Evolutionary conservation across 1,284 basidiomycete genomes (phyloP).

Genomic region (Ceratobasidium sp.): DNA sequence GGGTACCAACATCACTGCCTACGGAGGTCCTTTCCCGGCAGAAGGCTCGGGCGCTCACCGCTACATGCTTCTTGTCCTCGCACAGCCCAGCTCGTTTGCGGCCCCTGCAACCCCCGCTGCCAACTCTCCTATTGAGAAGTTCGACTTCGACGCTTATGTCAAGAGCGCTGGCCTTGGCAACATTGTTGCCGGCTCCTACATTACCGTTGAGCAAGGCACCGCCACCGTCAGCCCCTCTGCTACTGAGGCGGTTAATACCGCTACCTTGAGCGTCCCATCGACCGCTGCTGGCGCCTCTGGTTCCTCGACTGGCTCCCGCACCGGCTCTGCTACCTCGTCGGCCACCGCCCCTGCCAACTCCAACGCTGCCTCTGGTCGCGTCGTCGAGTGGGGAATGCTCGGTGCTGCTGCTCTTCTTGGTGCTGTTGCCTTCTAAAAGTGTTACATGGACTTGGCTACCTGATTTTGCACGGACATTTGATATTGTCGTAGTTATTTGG

Average conservation of each 20-base stretch:
- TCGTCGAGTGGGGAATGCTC: conserved; percentile 36
- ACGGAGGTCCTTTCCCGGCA: conserved; percentile 75
- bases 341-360: conserved; percentile 50
- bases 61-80: conserved; percentile 49
- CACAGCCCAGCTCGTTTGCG: conserved; percentile 40
- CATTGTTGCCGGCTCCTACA: conserved; percentile 72
- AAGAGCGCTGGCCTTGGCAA: conserved; percentile 61
- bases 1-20: conserved; percentile 66
- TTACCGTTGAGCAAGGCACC: conserved; percentile 73
- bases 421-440: conserved; percentile 23
- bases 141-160: conserved; percentile 61
- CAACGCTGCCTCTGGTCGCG: conserved; percentile 42
- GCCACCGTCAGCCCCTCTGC: conserved; percentile 59
- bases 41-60: conserved; percentile 73
- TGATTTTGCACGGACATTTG: conserved; percentile 24
- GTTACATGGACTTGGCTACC: background rate
- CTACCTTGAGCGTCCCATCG: conserved; percentile 55
- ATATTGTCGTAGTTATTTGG: background rate
- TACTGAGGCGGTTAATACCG: conserved; percentile 68
- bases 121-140: conserved; percentile 46
- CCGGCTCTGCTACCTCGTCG: conserved; percentile 36
- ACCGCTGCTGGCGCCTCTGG: conserved; percentile 37
- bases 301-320: conserved; percentile 39
- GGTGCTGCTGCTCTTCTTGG: conserved; percentile 37
- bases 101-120: conserved; percentile 38